A percentile compares a stretch with the other conserved stretches of the same genome.
These are phyloP conservation scores for Fusarium sp. DNA, from an alignment of 2,329 filamentous ascomycete species.

Conservation along the genomic window DNA sequence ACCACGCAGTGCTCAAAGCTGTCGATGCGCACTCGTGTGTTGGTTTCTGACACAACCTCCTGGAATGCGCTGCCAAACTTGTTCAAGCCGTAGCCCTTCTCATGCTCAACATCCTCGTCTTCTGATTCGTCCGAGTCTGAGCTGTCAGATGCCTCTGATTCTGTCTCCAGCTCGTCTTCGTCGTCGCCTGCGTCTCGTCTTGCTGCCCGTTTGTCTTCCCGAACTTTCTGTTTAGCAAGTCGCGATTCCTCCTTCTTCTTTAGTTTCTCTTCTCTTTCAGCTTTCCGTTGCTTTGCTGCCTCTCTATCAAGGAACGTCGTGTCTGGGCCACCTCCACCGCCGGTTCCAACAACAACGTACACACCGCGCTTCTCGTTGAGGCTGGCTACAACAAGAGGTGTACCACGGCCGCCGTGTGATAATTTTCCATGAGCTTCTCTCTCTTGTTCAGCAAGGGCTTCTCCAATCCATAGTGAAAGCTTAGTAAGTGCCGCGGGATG, in stretches of 20 bases:
- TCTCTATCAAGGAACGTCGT: constrained; percentile 76
- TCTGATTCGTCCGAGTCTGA: constrained; percentile 62
- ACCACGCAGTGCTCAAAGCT: constrained; percentile 98
- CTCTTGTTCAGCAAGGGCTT: constrained; percentile 92
- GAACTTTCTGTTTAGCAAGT: constrained; percentile 67
- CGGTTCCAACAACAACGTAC: constrained; percentile 93
- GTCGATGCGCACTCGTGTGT: constrained; percentile 89
- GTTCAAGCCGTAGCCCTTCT: constrained; percentile 81
- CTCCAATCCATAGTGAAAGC: constrained; percentile 91
- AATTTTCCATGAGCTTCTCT: constrained; percentile 78
- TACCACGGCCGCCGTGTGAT: constrained; percentile 76
- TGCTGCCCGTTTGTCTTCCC: constrained; percentile 71
- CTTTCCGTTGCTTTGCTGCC: constrained; percentile 71
- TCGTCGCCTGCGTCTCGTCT: constrained; percentile 61
- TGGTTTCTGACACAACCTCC: constrained; percentile 92
- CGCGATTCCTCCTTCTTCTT: constrained; percentile 71
- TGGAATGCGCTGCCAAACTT: constrained; percentile 96
- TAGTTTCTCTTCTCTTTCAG: constrained; percentile 72
- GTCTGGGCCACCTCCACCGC: constrained; percentile 84
- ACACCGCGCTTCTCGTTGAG: constrained; percentile 88
- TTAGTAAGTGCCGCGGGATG: constrained; percentile 95
- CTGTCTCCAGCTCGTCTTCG: constrained; percentile 61
- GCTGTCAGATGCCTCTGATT: constrained; percentile 56
- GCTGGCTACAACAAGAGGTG: constrained; percentile 89
- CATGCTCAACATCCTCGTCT: constrained; percentile 64